phyloP scores from a whole-genome alignment of 176 grass and related monocot species.

The Alloteropsis semialata region DNA sequence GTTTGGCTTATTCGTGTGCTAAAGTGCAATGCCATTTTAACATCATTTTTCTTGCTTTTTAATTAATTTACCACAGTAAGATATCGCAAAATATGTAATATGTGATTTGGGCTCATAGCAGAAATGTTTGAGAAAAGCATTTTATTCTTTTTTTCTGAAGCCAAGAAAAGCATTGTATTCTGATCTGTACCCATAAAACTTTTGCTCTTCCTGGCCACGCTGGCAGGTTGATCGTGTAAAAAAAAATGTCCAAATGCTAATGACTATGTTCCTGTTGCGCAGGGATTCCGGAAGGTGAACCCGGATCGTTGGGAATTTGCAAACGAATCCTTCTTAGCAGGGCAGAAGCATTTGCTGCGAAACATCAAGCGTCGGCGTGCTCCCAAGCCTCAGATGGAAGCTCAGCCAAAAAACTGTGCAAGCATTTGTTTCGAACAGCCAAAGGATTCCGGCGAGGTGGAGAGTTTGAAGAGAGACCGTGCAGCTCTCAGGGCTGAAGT shows the following conservation, averaged over 20 bases:
- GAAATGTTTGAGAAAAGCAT: neutral
- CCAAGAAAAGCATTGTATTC: neutral
- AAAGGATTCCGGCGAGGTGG: neutral
- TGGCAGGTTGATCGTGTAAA: neutral
- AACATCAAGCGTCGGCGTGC: slow-evolving; percentile 41
- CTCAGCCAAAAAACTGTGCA: neutral
- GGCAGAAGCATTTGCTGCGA: slow-evolving; percentile 47
- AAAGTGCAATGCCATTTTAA: neutral
- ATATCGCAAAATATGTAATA: neutral
- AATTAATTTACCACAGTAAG: neutral
- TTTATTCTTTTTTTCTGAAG: too few relatives aligned
- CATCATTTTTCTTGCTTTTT: neutral
- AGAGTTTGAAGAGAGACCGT: slow-evolving; percentile 34
- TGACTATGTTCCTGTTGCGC: neutral
- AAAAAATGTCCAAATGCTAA: neutral
- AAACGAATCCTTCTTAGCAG: slow-evolving; percentile 42
- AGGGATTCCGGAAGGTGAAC: slow-evolving; percentile 57
- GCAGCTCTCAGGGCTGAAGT: slow-evolving; percentile 44
- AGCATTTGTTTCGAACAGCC: neutral
- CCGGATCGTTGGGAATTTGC: slow-evolving; percentile 53
- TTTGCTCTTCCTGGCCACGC: neutral
- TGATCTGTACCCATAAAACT: neutral
- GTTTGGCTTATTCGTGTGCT: neutral
- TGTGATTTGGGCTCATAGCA: neutral
- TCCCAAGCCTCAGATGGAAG: slow-evolving; percentile 18